Evolutionary conservation across 2,329 filamentous ascomycete species (phyloP).

Genomic region (Incumbomyces delicatus): DNA sequence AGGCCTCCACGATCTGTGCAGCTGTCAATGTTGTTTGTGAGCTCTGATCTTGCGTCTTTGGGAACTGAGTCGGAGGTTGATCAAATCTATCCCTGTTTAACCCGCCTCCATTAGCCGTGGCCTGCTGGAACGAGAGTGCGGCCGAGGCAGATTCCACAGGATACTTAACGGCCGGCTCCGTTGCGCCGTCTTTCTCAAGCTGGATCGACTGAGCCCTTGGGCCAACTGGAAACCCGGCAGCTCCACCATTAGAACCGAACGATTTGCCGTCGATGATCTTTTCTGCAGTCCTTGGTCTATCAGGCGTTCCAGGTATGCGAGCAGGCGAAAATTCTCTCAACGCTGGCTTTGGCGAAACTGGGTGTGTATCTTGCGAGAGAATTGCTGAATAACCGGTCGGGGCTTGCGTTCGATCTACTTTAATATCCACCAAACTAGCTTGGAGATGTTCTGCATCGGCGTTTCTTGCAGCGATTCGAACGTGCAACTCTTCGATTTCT

Average conservation of each 20-base stretch:
- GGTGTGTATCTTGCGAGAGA: conserved; percentile 17
- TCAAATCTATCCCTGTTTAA: too few relatives aligned
- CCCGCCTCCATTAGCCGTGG: too few relatives aligned
- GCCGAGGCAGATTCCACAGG: too few relatives aligned
- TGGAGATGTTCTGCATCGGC: background rate
- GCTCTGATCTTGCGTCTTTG: conserved; percentile 53
- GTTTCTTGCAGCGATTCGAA: background rate
- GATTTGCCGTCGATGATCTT: conserved; percentile 9
- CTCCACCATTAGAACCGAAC: conserved; percentile 16
- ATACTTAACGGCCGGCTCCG: too few relatives aligned
- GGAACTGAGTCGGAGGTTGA: background rate
- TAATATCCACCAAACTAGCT: background rate
- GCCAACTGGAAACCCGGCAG: conserved; percentile 17
- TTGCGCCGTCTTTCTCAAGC: conserved; percentile 57
- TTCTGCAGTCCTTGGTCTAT: conserved; percentile 29
- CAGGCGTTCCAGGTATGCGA: background rate
- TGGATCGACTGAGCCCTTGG: conserved; percentile 33
- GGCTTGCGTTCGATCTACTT: background rate
- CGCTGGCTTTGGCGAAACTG: conserved; percentile 13
- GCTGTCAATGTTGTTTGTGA: conserved; percentile 80
- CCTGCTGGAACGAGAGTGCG: too few relatives aligned
- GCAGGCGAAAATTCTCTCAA: conserved; percentile 23
- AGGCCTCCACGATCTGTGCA: conserved; percentile 66
- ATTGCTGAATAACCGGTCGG: conserved; percentile 24
- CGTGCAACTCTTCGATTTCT: background rate